A percentile compares a stretch with the other conserved stretches of the same genome.
These are phyloP conservation scores for Pyricularia grisea DNA, from an alignment of 2,329 filamentous ascomycete species.

Conservation along the genomic window DNA sequence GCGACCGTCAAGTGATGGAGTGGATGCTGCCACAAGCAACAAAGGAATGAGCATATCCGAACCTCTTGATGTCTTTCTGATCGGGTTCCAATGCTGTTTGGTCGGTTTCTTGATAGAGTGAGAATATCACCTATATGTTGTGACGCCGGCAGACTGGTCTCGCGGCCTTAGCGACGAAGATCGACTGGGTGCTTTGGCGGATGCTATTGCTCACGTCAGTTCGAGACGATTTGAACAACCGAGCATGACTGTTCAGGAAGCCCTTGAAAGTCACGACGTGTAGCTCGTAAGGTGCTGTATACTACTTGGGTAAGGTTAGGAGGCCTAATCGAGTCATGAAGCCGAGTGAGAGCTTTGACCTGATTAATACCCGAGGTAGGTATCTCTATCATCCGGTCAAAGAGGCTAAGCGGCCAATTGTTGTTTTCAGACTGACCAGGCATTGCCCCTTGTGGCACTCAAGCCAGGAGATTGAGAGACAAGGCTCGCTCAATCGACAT, in stretches of 20 bases:
- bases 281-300: not conserved
- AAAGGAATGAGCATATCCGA: conserved; percentile 1
- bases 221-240: not conserved
- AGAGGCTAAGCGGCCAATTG: not conserved
- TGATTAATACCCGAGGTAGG: not conserved
- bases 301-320: not conserved
- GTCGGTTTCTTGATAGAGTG: not conserved
- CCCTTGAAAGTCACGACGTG: not conserved
- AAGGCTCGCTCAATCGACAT: not conserved
- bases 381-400: not conserved
- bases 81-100: not conserved
- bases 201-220: not conserved
- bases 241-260: not conserved
- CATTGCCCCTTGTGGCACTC: not conserved
- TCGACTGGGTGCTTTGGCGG: not conserved
- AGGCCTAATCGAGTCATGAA: not conserved
- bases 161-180: not conserved
- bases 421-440: not conserved
- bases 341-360: not conserved
- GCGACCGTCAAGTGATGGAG: not conserved
- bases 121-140: not conserved
- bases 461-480: not conserved
- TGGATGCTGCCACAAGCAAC: not conserved
- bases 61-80: not conserved
- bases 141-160: not conserved